Evolutionary conservation across 352 stramenopile species (phyloP).

Genomic region (Globisporangium radiosum): DNA sequence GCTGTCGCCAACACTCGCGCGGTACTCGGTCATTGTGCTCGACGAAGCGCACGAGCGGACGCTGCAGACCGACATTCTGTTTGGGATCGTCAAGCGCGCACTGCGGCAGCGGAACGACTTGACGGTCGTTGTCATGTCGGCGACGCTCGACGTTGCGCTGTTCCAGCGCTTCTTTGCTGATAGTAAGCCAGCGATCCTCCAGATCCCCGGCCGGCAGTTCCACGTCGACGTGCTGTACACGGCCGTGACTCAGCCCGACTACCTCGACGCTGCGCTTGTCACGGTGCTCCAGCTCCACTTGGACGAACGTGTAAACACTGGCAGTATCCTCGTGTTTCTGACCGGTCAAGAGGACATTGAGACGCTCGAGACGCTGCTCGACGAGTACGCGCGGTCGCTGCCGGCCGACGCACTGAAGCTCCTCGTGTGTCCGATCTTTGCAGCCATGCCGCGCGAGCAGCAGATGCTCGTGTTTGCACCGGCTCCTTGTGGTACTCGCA

Average conservation of each 20-base stretch:
- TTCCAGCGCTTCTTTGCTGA: constrained; percentile 94
- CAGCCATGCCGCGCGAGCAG: constrained; percentile 90
- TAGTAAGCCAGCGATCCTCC: constrained; percentile 68
- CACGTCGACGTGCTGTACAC: constrained; percentile 90
- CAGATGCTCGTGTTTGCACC: constrained; percentile 94
- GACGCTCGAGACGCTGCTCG: constrained; percentile 74
- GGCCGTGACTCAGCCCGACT: constrained; percentile 80
- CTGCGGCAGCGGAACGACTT: constrained; percentile 79
- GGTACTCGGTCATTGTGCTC: constrained; percentile 79
- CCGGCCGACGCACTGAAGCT: constrained; percentile 67
- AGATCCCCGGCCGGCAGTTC: constrained; percentile 86
- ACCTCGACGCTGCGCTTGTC: constrained; percentile 85
- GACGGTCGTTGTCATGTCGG: constrained; percentile 98
- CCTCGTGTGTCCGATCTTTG: constrained; percentile 94
- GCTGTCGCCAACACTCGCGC: constrained; percentile 58
- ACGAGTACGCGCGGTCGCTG: constrained; percentile 76
- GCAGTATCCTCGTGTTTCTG: constrained; percentile 93
- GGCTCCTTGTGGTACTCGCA: constrained; percentile 69
- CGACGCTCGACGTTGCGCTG: constrained; percentile 92
- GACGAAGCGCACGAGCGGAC: constrained; percentile 88
- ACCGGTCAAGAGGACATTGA: constrained; percentile 97
- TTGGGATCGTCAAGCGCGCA: constrained; percentile 82
- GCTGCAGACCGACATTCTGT: constrained; percentile 88
- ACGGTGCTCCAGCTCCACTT: constrained; percentile 89
- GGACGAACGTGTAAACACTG: constrained; percentile 59